phyloP scores from a whole-genome alignment of 306 rosid genomes.

The Corylus heterophylla region DNA sequence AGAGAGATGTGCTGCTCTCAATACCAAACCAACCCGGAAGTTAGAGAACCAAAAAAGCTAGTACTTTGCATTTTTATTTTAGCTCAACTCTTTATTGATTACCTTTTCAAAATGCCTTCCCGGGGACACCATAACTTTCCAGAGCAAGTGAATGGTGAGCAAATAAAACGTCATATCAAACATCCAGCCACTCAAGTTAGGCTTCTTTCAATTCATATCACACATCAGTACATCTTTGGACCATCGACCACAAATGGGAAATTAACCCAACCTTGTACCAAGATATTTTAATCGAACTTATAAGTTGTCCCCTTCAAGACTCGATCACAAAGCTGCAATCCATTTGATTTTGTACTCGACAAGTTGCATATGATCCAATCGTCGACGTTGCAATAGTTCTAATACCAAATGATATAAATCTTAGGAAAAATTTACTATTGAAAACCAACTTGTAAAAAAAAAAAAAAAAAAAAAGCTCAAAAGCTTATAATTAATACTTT shows the following conservation, averaged over 20 bases:
- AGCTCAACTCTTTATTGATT: background rate
- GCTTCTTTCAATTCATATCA: background rate
- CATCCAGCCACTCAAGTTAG: background rate
- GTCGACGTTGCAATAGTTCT: too few relatives aligned
- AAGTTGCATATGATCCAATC: too few relatives aligned
- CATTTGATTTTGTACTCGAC: too few relatives aligned
- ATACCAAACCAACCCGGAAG: background rate
- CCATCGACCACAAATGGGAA: background rate
- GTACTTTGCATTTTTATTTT: conserved; percentile 1
- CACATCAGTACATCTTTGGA: background rate
- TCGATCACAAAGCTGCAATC: too few relatives aligned
- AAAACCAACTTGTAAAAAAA: too few relatives aligned
- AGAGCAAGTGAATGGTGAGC: conserved; percentile 17
- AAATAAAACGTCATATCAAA: conserved; percentile 4
- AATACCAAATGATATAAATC: too few relatives aligned
- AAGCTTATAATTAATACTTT: too few relatives aligned
- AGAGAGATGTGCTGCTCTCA: background rate
- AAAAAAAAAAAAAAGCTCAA: too few relatives aligned
- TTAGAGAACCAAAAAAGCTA: background rate
- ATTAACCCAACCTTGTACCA: background rate
- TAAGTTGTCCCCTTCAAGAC: too few relatives aligned
- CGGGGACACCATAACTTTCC: conserved; percentile 9
- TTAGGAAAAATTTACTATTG: too few relatives aligned
- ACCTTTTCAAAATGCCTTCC: background rate
- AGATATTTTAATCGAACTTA: too few relatives aligned